These are phyloP conservation scores for Ascochyta clinopodiicola DNA, from an alignment of 2,329 filamentous ascomycete species.

Conservation along the genomic window DNA sequence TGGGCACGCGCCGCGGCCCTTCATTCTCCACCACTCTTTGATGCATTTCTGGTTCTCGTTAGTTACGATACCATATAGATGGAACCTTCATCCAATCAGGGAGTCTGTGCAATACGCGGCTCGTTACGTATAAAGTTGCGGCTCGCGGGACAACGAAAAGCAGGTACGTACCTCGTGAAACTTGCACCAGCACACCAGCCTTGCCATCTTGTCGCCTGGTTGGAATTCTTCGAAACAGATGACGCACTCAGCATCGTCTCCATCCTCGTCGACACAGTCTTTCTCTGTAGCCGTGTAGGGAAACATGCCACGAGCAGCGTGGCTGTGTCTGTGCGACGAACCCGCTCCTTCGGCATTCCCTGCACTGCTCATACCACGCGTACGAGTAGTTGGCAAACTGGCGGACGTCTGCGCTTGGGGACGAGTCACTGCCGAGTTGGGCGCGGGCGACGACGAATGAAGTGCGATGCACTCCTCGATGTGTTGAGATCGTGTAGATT, in stretches of 20 bases:
- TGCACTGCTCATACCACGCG: conserved; percentile 42
- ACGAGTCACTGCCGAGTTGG: conserved; percentile 11
- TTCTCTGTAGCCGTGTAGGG: conserved; percentile 67
- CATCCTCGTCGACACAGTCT: conserved; percentile 64
- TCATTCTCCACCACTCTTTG: conserved; percentile 64
- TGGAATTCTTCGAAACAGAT: conserved; percentile 72
- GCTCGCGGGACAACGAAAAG: background rate
- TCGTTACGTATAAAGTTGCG: background rate
- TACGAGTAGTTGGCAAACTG: conserved; percentile 37
- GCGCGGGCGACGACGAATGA: conserved; percentile 35
- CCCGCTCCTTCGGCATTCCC: conserved; percentile 36
- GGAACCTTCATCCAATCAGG: no score
- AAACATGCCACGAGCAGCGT: conserved; percentile 52
- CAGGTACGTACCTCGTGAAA: conserved; percentile 60
- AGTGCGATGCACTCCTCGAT: conserved; percentile 52
- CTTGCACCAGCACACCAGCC: conserved; percentile 69
- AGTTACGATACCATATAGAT: background rate
- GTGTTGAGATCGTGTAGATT: conserved; percentile 52
- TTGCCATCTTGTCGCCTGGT: conserved; percentile 63
- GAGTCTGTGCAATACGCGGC: no score
- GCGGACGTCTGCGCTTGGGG: conserved; percentile 30
- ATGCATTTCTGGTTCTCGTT: conserved; percentile 56
- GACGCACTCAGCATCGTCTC: conserved; percentile 62
- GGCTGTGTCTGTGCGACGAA: conserved; percentile 29
- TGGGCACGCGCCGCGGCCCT: conserved; percentile 64